These are phyloP conservation scores for Cadophora malorum DNA, from an alignment of 2,329 filamentous ascomycete genomes.

Conservation along the genomic window DNA sequence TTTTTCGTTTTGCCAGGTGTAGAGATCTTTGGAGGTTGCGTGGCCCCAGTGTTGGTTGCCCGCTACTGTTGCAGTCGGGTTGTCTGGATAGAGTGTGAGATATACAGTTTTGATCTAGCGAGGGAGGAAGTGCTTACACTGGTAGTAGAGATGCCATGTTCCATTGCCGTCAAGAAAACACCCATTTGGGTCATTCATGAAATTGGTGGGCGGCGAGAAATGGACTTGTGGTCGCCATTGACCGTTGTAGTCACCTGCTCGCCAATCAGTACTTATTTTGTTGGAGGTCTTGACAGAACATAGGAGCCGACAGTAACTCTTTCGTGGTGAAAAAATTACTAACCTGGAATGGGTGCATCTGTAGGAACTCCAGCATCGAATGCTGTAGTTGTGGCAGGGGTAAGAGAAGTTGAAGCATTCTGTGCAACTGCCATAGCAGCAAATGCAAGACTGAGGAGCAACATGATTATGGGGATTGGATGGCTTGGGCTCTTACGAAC, in stretches of 20 bases:
- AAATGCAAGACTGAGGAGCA: conserved; percentile 28
- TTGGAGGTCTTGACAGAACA: not conserved
- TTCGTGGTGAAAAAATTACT: not conserved
- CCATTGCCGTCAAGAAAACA: conserved; percentile 64
- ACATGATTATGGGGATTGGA: conserved; percentile 23
- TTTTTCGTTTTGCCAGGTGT: conserved; percentile 68
- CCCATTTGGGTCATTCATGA: conserved; percentile 70
- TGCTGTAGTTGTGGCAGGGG: conserved; percentile 27
- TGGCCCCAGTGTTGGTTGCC: conserved; percentile 73
- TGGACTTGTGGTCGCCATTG: conserved; percentile 57
- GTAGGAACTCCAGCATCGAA: conserved; percentile 37
- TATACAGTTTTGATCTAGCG: not conserved
- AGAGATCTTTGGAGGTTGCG: conserved; percentile 66
- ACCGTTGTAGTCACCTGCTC: conserved; percentile 37
- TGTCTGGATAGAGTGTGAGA: conserved; percentile 47
- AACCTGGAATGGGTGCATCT: conserved; percentile 30
- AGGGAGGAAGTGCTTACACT: conserved; percentile 51
- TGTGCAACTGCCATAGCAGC: conserved; percentile 30
- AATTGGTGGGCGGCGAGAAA: conserved; percentile 59
- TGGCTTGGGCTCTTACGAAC: conserved; percentile 7
- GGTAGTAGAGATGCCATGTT: conserved; percentile 70
- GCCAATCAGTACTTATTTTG: not conserved
- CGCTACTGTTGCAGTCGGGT: conserved; percentile 54
- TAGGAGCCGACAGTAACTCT: not conserved
- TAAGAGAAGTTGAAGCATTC: conserved; percentile 28